Percentiles rank a stretch among this genome's conserved stretches.
phyloP scores from a whole-genome alignment of 1,284 basidiomycete species.

The Trametes polyzona region DNA sequence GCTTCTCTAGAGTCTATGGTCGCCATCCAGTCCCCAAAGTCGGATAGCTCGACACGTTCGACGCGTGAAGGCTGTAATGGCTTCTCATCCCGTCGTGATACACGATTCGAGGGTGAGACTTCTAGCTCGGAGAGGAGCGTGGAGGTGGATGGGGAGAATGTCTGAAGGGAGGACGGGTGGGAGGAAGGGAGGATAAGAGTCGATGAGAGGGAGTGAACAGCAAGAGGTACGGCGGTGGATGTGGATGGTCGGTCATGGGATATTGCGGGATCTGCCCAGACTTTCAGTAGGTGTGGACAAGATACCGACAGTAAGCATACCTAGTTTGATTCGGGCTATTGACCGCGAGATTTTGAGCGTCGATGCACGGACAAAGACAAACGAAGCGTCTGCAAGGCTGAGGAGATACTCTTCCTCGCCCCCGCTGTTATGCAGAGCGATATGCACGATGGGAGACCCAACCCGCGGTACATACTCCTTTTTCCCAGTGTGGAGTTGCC shows the following conservation, averaged over 20 bases:
- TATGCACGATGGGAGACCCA: slow-evolving; percentile 82
- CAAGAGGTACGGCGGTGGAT: slow-evolving; percentile 60
- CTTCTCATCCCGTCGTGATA: slow-evolving; percentile 84
- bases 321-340: slow-evolving; percentile 81
- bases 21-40: slow-evolving; percentile 88
- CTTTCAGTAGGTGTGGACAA: background rate
- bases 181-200: slow-evolving; percentile 89
- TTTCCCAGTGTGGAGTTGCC: slow-evolving; percentile 88
- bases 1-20: slow-evolving; percentile 83
- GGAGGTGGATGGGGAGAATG: slow-evolving; percentile 79
- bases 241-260: slow-evolving; percentile 45
- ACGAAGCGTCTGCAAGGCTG: slow-evolving; percentile 82
- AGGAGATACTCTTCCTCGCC: slow-evolving; percentile 89
- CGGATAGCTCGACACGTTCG: slow-evolving; percentile 70
- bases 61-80: slow-evolving; percentile 80
- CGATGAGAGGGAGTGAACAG: slow-evolving; percentile 72
- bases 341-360: slow-evolving; percentile 75
- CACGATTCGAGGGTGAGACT: slow-evolving; percentile 91
- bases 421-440: slow-evolving; percentile 56
- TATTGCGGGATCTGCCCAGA: slow-evolving; percentile 47
- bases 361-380: slow-evolving; percentile 77
- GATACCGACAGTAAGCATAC: slow-evolving; percentile 44
- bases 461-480: slow-evolving; percentile 93
- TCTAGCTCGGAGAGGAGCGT: slow-evolving; percentile 87
- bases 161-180: slow-evolving; percentile 93